phyloP scores from a whole-genome alignment of 768 basidiomycete genomes.

The Boletus rubescentipes region DNA sequence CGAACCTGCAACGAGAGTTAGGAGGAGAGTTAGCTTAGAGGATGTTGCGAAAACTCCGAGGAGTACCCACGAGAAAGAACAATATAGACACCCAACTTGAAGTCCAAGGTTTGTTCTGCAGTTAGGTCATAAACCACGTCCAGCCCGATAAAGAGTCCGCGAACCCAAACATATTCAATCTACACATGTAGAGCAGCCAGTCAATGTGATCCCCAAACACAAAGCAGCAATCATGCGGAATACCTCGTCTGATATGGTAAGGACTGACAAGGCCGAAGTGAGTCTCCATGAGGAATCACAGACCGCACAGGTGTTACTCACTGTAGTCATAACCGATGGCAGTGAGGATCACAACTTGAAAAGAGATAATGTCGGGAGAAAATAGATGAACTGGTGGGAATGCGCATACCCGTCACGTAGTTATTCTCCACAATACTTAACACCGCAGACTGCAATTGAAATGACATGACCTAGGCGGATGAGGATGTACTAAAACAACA shows the following conservation, averaged over 20 bases:
- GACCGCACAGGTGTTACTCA: not conserved
- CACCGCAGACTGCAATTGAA: not conserved
- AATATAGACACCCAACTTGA: not conserved
- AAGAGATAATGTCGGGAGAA: not conserved
- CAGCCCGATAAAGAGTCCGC: not conserved
- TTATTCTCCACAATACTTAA: not conserved
- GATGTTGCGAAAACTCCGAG: not conserved
- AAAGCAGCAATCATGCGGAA: too few relatives aligned
- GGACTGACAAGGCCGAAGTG: not conserved
- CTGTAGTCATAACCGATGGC: constrained; percentile 3
- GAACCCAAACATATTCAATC: constrained; percentile 4
- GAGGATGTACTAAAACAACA: too few relatives aligned
- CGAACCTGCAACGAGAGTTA: not conserved
- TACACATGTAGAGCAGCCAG: not conserved
- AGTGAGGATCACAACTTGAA: not conserved
- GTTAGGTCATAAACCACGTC: not conserved
- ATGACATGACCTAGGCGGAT: too few relatives aligned
- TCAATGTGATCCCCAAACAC: not conserved
- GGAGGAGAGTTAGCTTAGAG: too few relatives aligned
- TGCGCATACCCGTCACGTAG: not conserved
- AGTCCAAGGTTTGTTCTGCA: not conserved
- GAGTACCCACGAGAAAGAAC: not conserved
- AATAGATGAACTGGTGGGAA: not conserved
- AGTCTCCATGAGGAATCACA: not conserved
- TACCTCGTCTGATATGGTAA: constrained; percentile 3